phyloP scores from a whole-genome alignment of 768 basidiomycete genomes.

The Mycena venus region DNA sequence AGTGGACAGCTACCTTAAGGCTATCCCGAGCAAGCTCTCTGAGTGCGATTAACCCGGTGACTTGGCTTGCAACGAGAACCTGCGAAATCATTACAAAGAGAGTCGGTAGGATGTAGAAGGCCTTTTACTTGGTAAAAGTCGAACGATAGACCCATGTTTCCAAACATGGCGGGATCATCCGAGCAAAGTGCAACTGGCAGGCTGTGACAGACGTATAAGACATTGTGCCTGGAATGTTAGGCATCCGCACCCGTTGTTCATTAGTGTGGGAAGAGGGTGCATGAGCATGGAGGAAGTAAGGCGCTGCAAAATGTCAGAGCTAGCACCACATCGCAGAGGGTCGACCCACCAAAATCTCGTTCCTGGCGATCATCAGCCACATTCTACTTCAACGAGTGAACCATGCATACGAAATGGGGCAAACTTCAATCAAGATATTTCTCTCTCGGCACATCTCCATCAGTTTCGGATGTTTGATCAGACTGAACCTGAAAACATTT shows the following conservation, averaged over 20 bases:
- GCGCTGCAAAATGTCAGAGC: constrained; percentile 56
- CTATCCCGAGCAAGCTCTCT: constrained; percentile 76
- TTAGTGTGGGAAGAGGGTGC: constrained; percentile 79
- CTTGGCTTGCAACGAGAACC: constrained; percentile 78
- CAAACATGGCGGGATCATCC: constrained; percentile 84
- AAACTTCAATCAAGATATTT: constrained; percentile 78
- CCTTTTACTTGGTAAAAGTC: constrained; percentile 79
- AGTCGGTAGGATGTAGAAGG: neutral
- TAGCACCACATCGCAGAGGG: neutral
- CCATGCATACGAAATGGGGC: constrained; percentile 84
- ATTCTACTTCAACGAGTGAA: neutral
- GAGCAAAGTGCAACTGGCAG: constrained; percentile 79
- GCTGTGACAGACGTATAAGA: neutral
- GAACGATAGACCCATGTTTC: constrained; percentile 82
- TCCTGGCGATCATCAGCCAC: constrained; percentile 53
- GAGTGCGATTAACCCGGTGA: constrained; percentile 74
- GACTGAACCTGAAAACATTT: constrained; percentile 65
- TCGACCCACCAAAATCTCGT: constrained; percentile 75
- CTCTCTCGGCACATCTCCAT: constrained; percentile 75
- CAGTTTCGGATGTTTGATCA: constrained; percentile 83
- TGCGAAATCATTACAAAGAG: constrained; percentile 32
- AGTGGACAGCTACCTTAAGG: constrained; percentile 57
- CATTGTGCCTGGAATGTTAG: neutral
- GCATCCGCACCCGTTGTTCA: constrained; percentile 67
- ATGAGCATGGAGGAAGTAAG: constrained; percentile 84